Percentiles rank a stretch among this genome's conserved stretches.
phyloP scores from a whole-genome alignment of 1,284 basidiomycete species.

The Bjerkandera adusta region DNA sequence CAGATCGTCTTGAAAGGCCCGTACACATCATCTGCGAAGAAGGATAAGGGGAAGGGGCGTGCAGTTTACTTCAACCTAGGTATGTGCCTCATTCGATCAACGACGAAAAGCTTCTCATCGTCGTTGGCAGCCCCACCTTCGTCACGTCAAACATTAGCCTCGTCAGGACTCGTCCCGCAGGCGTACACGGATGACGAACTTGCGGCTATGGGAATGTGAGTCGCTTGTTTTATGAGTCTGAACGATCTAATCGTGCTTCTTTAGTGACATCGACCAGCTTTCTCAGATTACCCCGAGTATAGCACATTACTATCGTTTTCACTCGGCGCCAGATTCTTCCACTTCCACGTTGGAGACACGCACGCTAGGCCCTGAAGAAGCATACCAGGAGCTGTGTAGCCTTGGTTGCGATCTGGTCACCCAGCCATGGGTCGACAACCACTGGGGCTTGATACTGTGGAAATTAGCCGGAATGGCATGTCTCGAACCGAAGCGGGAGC shows the following conservation, averaged over 20 bases:
- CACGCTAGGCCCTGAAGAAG: constrained; percentile 49
- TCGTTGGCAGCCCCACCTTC: constrained; percentile 36
- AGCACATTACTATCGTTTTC: constrained; percentile 68
- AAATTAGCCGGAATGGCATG: constrained; percentile 85
- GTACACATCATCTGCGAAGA: constrained; percentile 1
- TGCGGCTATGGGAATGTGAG: constrained; percentile 62
- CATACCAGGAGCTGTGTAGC: constrained; percentile 48
- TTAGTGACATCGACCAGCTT: constrained; percentile 55
- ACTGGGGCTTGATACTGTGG: constrained; percentile 92
- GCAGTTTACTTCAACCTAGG: constrained; percentile 44
- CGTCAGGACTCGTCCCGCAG: constrained; percentile 59
- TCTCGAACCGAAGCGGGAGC: constrained; percentile 65
- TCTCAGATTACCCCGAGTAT: constrained; percentile 54
- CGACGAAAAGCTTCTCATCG: not conserved
- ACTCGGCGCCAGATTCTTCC: constrained; percentile 21
- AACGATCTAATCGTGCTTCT: constrained; percentile 7
- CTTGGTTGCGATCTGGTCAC: constrained; percentile 63
- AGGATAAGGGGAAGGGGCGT: constrained; percentile 21
- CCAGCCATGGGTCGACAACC: constrained; percentile 85
- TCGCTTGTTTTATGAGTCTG: constrained; percentile 9
- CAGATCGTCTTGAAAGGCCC: not conserved
- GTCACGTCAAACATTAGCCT: constrained; percentile 43
- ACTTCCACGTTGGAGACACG: constrained; percentile 15
- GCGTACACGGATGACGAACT: constrained; percentile 49
- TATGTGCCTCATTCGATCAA: constrained; percentile 31